Evolutionary conservation across 768 basidiomycete genomes (phyloP), one percentile per base, ranked within the genome.

Genomic region (Boletus sp.): DNA sequence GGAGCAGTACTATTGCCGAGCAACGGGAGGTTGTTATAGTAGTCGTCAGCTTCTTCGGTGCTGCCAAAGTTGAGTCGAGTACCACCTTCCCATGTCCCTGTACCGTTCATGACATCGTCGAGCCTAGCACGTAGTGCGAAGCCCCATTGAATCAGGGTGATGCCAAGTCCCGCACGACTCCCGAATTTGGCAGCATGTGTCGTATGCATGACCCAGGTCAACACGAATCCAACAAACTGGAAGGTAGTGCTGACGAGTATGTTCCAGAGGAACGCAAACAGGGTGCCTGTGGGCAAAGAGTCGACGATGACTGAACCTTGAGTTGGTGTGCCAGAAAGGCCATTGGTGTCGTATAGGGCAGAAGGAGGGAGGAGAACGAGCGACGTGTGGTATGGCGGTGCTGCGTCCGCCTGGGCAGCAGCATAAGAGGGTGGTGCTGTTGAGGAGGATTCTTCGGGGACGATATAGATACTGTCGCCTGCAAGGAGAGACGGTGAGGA

Each of bases 311-410:
- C 86, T 64, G 94, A 88, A 37, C 93, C 88, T 45, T 70, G 71
- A 6, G 63, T 57, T 49, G 59, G 60, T 28, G 64, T 32, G 35
- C 67, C 62, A 30, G 83, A 70, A 15, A 86, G 76, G 15, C 84
- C 72, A 60, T 83, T 86, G 36, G 66, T 28, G 18, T 69, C 61
- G 15, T 63, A 68, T 17, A 60, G 36, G 11, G 54, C 42, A 10
- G 62, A 59, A 4, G 71, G 62, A 9, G 95, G 94, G 7, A 95
- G 87, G 69, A 98, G 92, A n/a, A 98, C 84, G 3, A 93, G 95
- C 2, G 93, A 97, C 63, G 98, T 96, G 86, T 94, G 98, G 73
- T 99, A 99, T 1, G 94, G 91, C 5, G 97, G 97, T 7, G 94
- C 94, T n/a, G 93, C 86, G 72, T 99, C 97, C 15, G 90, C 86